Evolutionary conservation across 352 stramenopile species (phyloP), one percentile per base, ranked within the genome.

Genomic region (Phytopythium kandeliae): DNA sequence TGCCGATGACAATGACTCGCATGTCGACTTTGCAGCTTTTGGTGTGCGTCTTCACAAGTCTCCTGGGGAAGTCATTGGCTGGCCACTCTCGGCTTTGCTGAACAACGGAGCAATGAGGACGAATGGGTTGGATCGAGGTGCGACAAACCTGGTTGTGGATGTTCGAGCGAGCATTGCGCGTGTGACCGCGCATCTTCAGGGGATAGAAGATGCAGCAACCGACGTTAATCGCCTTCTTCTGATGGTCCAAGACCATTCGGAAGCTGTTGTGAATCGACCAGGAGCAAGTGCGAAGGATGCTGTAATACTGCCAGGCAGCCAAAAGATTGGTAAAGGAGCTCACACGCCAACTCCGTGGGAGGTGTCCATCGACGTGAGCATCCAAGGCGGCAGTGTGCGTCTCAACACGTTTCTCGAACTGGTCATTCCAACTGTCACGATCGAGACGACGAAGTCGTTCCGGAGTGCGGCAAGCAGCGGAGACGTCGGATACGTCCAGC

Each of bases 361-460:
- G 16, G 48, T 74, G 38, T 51, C 17, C 38, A 25, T 77, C 17
- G 44, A 67, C 38, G 19, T 67, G 36, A 67, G 46, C 34, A 45
- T 46, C 69, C 45, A 26, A 19, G 67, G 67, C 53, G 57, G 42
- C 26, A 48, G 51, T 28, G 30, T 77, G 50, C 42, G 21, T 41
- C 37, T 71, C 35, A 77, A 74, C 22, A 51, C 68, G 16, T 43
- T 65, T 35, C 56, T 77, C 3, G 35, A 54, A 46, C 25, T 74
- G 24, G 61, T 41, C 1, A 31, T 74, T 19, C 47, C 58, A 12
- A 13, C 55, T 30, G 16, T 74, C 11, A 62, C 53, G 6, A 21
- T 74, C 51, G 57, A 54, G 28, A 65, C 63, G 19, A 25, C 51
- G 25, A 59, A 69, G 16, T 51, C 36, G 1, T 51, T 63, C 16